Percentiles rank a stretch among this genome's conserved stretches.
phyloP scores from a whole-genome alignment of 306 rosid species.

The Vigna angularis region DNA sequence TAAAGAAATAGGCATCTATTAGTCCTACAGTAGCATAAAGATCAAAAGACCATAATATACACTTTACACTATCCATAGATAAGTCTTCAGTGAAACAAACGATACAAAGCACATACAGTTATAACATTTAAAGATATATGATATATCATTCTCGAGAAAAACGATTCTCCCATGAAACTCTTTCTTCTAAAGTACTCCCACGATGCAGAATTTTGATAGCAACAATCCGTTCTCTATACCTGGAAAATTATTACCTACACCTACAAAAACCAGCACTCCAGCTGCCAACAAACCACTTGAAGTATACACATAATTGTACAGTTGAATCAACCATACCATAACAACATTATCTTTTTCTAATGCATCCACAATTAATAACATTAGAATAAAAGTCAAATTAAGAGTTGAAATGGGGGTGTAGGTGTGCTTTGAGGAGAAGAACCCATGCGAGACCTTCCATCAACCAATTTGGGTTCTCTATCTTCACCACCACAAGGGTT shows the following conservation, averaged over 20 bases:
- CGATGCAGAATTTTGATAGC: conserved; percentile 82
- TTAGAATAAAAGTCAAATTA: not conserved
- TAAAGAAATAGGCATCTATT: too few species aligned
- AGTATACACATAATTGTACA: conserved; percentile 6
- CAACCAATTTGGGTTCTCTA: too few species aligned
- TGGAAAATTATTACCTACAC: conserved; percentile 54
- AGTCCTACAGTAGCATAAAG: not conserved
- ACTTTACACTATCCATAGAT: not conserved
- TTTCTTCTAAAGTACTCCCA: conserved; percentile 72
- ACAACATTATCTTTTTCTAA: not conserved
- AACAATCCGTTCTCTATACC: conserved; percentile 72
- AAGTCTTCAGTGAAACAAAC: not conserved
- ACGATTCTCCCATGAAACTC: conserved; percentile 70
- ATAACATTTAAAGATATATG: not conserved
- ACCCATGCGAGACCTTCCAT: too few species aligned
- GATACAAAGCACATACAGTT: not conserved
- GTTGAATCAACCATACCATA: not conserved
- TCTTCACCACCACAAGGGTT: too few species aligned
- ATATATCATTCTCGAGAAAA: conserved; percentile 63
- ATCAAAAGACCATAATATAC: not conserved
- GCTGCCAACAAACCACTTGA: conserved; percentile 36
- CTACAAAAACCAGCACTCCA: conserved; percentile 41
- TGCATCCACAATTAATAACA: not conserved
- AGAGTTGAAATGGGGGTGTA: not conserved
- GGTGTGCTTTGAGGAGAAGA: too few species aligned